Conservation (phyloP, 805 yeast species). For the Candida coquimbonensis region DNA sequence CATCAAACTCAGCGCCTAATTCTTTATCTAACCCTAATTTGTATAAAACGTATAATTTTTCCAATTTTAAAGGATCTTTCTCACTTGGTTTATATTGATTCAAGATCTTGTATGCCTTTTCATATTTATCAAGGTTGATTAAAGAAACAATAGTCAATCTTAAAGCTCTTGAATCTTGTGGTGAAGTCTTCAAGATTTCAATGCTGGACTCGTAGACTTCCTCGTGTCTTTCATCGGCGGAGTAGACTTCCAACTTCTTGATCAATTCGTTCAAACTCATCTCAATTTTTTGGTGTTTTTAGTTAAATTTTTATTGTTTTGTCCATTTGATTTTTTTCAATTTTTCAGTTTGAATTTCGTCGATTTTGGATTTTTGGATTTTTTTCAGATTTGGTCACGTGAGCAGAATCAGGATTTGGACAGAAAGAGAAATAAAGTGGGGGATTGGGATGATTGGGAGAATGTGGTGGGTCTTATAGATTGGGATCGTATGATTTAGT, state of each 20-base stretch:
- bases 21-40: slow-evolving; percentile 36
- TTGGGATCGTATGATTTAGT: no score
- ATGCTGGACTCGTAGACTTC: slow-evolving; percentile 21
- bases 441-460: no score
- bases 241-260: slow-evolving; percentile 20
- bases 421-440: no score
- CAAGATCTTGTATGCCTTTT: slow-evolving; percentile 40
- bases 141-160: slow-evolving; percentile 50
- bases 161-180: slow-evolving; percentile 27
- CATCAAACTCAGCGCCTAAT: slow-evolving; percentile 22
- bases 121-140: slow-evolving; percentile 59
- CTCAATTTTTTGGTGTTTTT: no score
- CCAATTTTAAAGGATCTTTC: slow-evolving; percentile 36
- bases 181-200: slow-evolving; percentile 21
- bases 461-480: no score
- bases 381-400: no score
- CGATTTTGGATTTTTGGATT: no score
- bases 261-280: slow-evolving; percentile 21
- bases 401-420: no score
- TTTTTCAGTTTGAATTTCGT: no score
- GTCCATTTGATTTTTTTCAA: not conserved
- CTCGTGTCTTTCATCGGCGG: slow-evolving; percentile 16
- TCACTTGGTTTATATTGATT: slow-evolving; percentile 29
- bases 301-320: no score
- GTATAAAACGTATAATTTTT: slow-evolving; percentile 57